Percentiles rank a stretch among this genome's conserved stretches.
These are phyloP conservation scores for Endocladia muricata DNA, from an alignment of 31 red algal species.

Conservation along the genomic window DNA sequence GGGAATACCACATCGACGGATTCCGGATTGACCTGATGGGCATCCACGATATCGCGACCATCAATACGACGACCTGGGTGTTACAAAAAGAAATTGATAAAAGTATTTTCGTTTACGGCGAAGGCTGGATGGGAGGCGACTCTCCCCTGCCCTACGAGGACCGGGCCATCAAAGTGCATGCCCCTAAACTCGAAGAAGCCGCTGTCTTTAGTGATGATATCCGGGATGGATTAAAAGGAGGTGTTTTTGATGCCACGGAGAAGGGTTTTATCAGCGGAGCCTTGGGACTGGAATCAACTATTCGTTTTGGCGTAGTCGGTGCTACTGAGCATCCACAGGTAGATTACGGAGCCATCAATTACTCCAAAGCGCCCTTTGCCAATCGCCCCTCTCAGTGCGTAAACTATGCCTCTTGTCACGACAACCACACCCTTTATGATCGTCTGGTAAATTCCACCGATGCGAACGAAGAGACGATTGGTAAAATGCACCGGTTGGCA, in stretches of 20 bases:
- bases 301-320: slow-evolving; percentile 71
- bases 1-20: slow-evolving; percentile 90
- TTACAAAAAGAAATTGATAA: slow-evolving; percentile 52
- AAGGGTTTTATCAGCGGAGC: slow-evolving; percentile 80
- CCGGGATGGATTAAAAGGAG: slow-evolving; percentile 59
- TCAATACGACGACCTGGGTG: slow-evolving; percentile 24
- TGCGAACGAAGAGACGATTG: slow-evolving; percentile 57
- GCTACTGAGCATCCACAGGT: too few relatives aligned
- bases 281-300: slow-evolving; percentile 61
- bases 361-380: slow-evolving; percentile 66
- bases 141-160: too few relatives aligned
- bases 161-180: too few relatives aligned
- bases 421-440: slow-evolving; percentile 92
- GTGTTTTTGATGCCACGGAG: slow-evolving; percentile 83
- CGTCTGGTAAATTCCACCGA: slow-evolving; percentile 68
- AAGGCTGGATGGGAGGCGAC: slow-evolving; percentile 81
- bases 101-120: slow-evolving; percentile 84
- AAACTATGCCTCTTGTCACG: slow-evolving; percentile 95
- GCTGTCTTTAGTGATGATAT: too few relatives aligned
- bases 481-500: slow-evolving; percentile 73
- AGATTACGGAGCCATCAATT: slow-evolving; percentile 84
- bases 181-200: too few relatives aligned
- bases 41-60: slow-evolving; percentile 63
- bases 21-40: slow-evolving; percentile 94
- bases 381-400: slow-evolving; percentile 70